Conservation (phyloP, 495 filamentous ascomycete genomes). For the Podospora sp. region DNA sequence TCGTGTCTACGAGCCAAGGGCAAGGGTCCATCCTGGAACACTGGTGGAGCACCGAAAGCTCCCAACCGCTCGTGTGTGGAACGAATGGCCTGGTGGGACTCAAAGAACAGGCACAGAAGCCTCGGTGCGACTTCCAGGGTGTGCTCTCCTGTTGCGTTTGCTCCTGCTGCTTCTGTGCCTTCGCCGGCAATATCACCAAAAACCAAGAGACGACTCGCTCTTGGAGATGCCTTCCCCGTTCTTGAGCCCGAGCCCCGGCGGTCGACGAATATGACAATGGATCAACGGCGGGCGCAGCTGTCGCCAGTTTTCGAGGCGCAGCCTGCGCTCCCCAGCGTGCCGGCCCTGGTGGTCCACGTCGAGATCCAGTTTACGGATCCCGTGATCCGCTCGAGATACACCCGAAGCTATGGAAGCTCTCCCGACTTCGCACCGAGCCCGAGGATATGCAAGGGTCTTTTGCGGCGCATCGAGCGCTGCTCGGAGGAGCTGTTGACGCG, state of each 20-base stretch:
- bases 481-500: slow-evolving; percentile 51
- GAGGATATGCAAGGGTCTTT: slow-evolving; percentile 44
- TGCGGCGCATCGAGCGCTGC: slow-evolving; percentile 52
- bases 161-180: slow-evolving; percentile 1
- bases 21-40: slow-evolving; percentile 14
- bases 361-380: slow-evolving; percentile 50
- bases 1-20: neutral
- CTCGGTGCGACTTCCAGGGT: slow-evolving; percentile 9
- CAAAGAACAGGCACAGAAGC: slow-evolving; percentile 26
- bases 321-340: slow-evolving; percentile 6
- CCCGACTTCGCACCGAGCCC: slow-evolving; percentile 42
- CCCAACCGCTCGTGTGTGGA: neutral
- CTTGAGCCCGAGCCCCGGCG: slow-evolving; percentile 22
- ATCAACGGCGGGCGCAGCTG: slow-evolving; percentile 26
- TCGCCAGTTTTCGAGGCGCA: slow-evolving; percentile 34
- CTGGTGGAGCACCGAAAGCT: neutral
- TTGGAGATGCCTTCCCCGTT: slow-evolving; percentile 32
- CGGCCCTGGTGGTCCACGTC: slow-evolving; percentile 42
- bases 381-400: slow-evolving; percentile 41
- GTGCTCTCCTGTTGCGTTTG: neutral
- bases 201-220: slow-evolving; percentile 21
- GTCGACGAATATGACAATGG: slow-evolving; percentile 27
- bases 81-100: slow-evolving; percentile 38
- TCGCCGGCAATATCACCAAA: neutral
- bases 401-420: slow-evolving; percentile 45